Percentiles rank a stretch among this genome's conserved stretches.
Conservation (phyloP, 2,329 filamentous ascomycete genomes). For the Didymella keratinophila region DNA sequence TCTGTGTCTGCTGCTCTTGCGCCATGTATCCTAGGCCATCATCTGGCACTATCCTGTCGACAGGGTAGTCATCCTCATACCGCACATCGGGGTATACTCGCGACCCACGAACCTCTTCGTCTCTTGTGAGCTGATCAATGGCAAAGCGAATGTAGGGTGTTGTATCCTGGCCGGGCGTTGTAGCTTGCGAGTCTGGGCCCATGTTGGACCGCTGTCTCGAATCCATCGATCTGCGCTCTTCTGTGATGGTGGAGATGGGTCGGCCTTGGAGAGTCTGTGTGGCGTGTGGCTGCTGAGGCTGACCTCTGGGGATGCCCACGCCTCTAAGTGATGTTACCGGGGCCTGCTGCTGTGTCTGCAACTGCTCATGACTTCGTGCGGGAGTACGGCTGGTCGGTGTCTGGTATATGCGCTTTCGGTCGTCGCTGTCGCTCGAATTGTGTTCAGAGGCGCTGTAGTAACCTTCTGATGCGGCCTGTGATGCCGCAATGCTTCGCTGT, state of each 20-base stretch:
- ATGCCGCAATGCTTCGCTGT: conserved; percentile 58
- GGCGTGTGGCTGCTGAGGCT: conserved; percentile 24
- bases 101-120: conserved; percentile 68
- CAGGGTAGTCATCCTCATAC: conserved; percentile 56
- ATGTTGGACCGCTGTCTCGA: conserved; percentile 34
- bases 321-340: conserved; percentile 46
- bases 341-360: conserved; percentile 37
- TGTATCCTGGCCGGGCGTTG: conserved; percentile 77
- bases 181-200: conserved; percentile 47
- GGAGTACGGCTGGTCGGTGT: conserved; percentile 50
- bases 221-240: conserved; percentile 41
- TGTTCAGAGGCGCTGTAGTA: conserved; percentile 58
- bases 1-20: conserved; percentile 42
- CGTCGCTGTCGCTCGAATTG: conserved; percentile 49
- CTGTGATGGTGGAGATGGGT: conserved; percentile 44
- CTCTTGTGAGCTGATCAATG: conserved; percentile 82
- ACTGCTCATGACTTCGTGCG: conserved; percentile 49
- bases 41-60: conserved; percentile 58
- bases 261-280: conserved; percentile 28
- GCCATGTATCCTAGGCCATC: conserved; percentile 49
- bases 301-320: conserved; percentile 44
- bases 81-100: conserved; percentile 55
- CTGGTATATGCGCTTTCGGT: conserved; percentile 39
- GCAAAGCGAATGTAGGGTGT: conserved; percentile 90
- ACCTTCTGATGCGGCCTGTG: conserved; percentile 59